Evolutionary conservation across 495 filamentous ascomycete genomes (phyloP).

Genomic region (Lasiosphaeria hispida): DNA sequence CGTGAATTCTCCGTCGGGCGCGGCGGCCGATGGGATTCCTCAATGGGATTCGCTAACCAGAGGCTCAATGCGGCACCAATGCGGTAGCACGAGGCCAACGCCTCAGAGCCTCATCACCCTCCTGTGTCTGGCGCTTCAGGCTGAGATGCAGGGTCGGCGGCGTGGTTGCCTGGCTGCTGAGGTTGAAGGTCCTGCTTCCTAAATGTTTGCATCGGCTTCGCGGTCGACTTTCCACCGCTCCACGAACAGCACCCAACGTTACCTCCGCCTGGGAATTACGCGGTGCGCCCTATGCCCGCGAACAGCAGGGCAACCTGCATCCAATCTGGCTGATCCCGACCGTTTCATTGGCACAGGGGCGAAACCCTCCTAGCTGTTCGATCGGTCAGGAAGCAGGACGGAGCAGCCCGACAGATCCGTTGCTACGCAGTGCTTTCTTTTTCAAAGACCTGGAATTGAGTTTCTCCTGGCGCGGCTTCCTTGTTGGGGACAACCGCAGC

Average conservation of each 20-base stretch:
- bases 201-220: too few relatives aligned
- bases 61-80: neutral
- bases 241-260: too few relatives aligned
- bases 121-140: constrained; percentile 6
- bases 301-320: neutral
- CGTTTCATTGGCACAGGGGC: neutral
- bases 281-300: neutral
- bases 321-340: neutral
- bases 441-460: neutral
- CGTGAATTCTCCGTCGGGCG: too few relatives aligned
- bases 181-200: too few relatives aligned
- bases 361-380: neutral
- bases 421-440: neutral
- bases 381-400: neutral
- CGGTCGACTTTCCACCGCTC: too few relatives aligned
- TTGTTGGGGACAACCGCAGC: constrained; percentile 12
- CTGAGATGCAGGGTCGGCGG: constrained; percentile 5
- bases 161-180: too few relatives aligned
- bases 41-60: neutral
- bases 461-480: neutral
- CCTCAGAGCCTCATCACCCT: constrained; percentile 1
- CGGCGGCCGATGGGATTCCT: neutral
- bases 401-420: neutral
- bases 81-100: neutral
- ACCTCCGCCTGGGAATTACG: too few relatives aligned